These are phyloP conservation scores for Blastobotrys indianensis DNA, from an alignment of 1,139 yeast species.

Conservation along the genomic window DNA sequence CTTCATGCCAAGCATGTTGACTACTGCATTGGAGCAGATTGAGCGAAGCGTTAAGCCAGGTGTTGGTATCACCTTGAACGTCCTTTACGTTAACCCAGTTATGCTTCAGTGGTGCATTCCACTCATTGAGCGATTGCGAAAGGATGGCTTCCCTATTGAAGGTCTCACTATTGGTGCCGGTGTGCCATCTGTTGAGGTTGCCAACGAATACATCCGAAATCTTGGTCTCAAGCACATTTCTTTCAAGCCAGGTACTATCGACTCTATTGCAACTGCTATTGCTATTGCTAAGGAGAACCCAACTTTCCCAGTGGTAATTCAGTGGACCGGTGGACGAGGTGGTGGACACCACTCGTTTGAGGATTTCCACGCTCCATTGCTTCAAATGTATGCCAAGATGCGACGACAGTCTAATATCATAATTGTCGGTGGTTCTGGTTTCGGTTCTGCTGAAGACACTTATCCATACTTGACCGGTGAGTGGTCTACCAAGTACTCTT, in stretches of 20 bases:
- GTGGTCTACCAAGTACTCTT: conserved; percentile 80
- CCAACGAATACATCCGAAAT: conserved; percentile 89
- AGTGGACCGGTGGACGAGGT: conserved; percentile 99
- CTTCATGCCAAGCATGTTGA: conserved; percentile 65
- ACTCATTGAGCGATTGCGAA: conserved; percentile 79
- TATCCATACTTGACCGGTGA: conserved; percentile 96
- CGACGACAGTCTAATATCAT: conserved; percentile 88
- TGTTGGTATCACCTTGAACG: conserved; percentile 81
- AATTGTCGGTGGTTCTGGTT: conserved; percentile 95
- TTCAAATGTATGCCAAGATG: conserved; percentile 92
- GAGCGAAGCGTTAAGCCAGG: conserved; percentile 60
- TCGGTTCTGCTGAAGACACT: conserved; percentile 94
- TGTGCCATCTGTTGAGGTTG: conserved; percentile 97
- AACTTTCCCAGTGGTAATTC: conserved; percentile 88
- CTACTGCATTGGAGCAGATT: conserved; percentile 68
- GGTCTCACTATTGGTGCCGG: conserved; percentile 98
- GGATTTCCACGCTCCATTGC: conserved; percentile 96
- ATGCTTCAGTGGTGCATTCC: conserved; percentile 99
- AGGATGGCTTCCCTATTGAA: conserved; percentile 90
- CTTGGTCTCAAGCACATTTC: conserved; percentile 92
- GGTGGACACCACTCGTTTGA: conserved; percentile 99
- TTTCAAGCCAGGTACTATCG: conserved; percentile 96
- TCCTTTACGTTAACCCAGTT: conserved; percentile 93
- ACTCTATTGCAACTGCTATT: conserved; percentile 80
- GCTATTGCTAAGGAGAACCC: conserved; percentile 95